Percentiles rank a stretch among this genome's conserved stretches.
phyloP scores from a whole-genome alignment of 192 early-diverging fungal genomes.

The Funneliformis mosseae region DNA sequence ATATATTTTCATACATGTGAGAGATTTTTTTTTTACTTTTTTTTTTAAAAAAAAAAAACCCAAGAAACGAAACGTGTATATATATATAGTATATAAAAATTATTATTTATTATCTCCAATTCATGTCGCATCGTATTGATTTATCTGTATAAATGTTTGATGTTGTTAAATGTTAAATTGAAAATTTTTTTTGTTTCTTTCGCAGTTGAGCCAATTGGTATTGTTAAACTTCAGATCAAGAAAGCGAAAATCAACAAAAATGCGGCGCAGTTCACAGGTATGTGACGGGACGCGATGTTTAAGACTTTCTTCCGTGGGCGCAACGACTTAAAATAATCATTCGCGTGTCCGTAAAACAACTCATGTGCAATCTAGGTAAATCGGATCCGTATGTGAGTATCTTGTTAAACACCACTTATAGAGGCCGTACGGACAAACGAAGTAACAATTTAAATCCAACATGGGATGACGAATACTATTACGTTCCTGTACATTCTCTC shows the following conservation, averaged over 20 bases:
- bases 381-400: conserved; percentile 85
- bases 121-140: background rate
- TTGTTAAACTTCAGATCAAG: conserved; percentile 70
- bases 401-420: conserved; percentile 50
- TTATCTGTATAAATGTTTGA: background rate
- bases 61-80: too few relatives aligned
- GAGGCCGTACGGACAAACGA: conserved; percentile 71
- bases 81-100: background rate
- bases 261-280: conserved; percentile 58
- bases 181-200: background rate
- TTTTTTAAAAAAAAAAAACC: background rate
- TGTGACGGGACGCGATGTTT: background rate
- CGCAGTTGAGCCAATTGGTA: conserved; percentile 62
- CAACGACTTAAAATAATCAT: too few relatives aligned
- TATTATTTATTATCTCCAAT: background rate
- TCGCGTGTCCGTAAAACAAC: too few relatives aligned
- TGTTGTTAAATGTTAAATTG: background rate
- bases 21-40: background rate
- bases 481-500: conserved; percentile 71
- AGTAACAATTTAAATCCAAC: conserved; percentile 75
- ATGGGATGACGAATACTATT: conserved; percentile 78
- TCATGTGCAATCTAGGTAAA: conserved; percentile 49
- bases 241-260: conserved; percentile 75
- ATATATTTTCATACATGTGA: background rate
- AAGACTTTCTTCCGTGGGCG: background rate